phyloP scores from a whole-genome alignment of 495 filamentous ascomycete species.

The Clavariopsis aquatica region DNA sequence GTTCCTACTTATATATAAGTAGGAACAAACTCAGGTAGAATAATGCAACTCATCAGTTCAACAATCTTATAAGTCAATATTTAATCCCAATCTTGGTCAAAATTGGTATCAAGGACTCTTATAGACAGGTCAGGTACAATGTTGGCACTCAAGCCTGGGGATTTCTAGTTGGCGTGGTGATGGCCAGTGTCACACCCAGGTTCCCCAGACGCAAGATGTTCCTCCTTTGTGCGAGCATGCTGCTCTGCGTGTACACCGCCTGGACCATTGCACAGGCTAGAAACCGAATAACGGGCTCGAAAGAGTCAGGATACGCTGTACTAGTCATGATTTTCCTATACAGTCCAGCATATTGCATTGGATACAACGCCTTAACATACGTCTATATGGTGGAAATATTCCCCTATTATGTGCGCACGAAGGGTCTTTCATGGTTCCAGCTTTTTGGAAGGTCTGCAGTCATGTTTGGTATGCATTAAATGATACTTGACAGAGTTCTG shows the following conservation, averaged over 20 bases:
- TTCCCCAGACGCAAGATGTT: conserved; percentile 21
- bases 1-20: too few species aligned
- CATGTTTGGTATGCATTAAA: conserved; percentile 39
- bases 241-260: conserved; percentile 58
- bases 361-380: conserved; percentile 66
- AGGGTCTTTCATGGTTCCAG: conserved; percentile 45
- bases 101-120: conserved; percentile 55
- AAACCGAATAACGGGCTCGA: conserved; percentile 49
- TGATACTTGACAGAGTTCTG: conserved; percentile 36
- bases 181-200: conserved; percentile 7
- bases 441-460: conserved; percentile 32
- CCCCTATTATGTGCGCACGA: conserved; percentile 47
- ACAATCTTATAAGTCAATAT: conserved; percentile 27
- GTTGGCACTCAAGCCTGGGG: conserved; percentile 62
- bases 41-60: too few species aligned
- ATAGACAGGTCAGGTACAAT: conserved; percentile 56
- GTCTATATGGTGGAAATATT: conserved; percentile 50
- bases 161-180: conserved; percentile 7
- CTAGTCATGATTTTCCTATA: conserved; percentile 64
- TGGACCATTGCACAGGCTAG: conserved; percentile 62
- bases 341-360: conserved; percentile 63
- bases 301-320: conserved; percentile 46
- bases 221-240: conserved; percentile 50
- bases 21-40: too few species aligned
- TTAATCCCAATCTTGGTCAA: conserved; percentile 47